Evolutionary conservation across 306 rosid species (phyloP).

Genomic region (Rosa chinensis): DNA sequence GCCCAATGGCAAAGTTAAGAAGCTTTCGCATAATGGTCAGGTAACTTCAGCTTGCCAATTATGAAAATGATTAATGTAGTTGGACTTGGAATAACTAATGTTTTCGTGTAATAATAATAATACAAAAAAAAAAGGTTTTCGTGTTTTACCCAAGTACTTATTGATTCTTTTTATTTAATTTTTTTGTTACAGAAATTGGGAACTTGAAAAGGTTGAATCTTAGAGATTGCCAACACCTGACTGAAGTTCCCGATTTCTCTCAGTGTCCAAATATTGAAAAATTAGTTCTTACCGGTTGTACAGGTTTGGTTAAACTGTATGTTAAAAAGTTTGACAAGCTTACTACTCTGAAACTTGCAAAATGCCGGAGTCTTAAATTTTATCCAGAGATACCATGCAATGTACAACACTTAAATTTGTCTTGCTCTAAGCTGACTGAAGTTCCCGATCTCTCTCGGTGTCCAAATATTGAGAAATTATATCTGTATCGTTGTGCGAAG

Average conservation of each 20-base stretch:
- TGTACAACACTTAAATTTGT: not conserved
- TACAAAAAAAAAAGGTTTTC: too few relatives aligned
- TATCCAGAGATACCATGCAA: not conserved
- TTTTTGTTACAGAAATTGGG: not conserved
- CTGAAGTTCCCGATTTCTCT: constrained; percentile 10
- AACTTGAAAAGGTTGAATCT: constrained; percentile 10
- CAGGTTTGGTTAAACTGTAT: not conserved
- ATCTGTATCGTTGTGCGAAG: too few relatives aligned
- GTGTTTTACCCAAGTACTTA: not conserved
- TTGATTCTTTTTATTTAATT: not conserved
- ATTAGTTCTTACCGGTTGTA: not conserved
- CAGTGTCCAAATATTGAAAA: not conserved
- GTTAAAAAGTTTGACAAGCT: not conserved
- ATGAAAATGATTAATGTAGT: not conserved
- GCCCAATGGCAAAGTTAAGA: not conserved
- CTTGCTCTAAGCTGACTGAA: not conserved
- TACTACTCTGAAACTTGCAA: not conserved
- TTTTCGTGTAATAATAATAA: too few relatives aligned
- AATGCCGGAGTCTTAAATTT: not conserved
- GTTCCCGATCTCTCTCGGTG: not conserved
- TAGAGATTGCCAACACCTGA: not conserved
- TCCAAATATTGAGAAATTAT: not conserved
- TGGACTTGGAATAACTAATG: too few relatives aligned
- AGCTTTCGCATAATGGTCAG: not conserved
- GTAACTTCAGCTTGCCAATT: not conserved